Base-by-base conservation (phyloP, 2,329 filamentous ascomycete species). In the Scedosporium aurantiacum region DNA sequence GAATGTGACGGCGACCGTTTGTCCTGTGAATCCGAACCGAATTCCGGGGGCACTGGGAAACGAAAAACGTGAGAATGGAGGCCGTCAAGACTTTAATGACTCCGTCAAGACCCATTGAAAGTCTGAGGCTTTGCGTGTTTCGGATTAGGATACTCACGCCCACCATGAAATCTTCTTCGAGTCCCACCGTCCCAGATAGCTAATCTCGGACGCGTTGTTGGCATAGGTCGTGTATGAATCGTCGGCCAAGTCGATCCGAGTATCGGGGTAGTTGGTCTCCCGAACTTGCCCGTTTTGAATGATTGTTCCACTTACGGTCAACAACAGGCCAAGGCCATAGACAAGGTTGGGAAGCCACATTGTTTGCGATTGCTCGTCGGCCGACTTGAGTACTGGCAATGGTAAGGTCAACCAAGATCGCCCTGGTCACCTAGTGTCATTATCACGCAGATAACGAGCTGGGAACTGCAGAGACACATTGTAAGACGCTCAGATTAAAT, bases 131-230 rank as follows among this genome's bases (percentile, higher is more conserved):
- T 28, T 28, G 27, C 27, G 27, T 28, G 27, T 27, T 27, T 5
- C 27, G 3, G 3, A 32, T 32, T 32, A 32, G 28, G 2, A 32
- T 25, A 76, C 78, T 71, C 71, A 81, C 78, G 79, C 81, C 81
- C 80, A 84, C 78, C 79, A 86, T 1, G 80, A 85, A 57, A 84
- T 77, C 64, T 82, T 75, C 65, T 82, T 78, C 40, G 78, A 82
- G 67, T 86, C 82, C 83, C 83, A 86, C 62, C 82, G 74, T 4
- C 83, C 83, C 67, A 85, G 84, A 73, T 85, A 86, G 0, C 80
- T 80, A 8, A 86, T 73, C 66, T 85, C 81, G 1, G 75, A 69
- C 1, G 79, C 76, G 67, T 80, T 74, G 3, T 81, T 75, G 3
- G 73, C 70, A 64, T 82, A 86, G 1, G 74, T 80, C 32, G 69